Evolutionary conservation across 495 filamentous ascomycete species (phyloP).

Genomic region (Chaetomidium leptoderma): DNA sequence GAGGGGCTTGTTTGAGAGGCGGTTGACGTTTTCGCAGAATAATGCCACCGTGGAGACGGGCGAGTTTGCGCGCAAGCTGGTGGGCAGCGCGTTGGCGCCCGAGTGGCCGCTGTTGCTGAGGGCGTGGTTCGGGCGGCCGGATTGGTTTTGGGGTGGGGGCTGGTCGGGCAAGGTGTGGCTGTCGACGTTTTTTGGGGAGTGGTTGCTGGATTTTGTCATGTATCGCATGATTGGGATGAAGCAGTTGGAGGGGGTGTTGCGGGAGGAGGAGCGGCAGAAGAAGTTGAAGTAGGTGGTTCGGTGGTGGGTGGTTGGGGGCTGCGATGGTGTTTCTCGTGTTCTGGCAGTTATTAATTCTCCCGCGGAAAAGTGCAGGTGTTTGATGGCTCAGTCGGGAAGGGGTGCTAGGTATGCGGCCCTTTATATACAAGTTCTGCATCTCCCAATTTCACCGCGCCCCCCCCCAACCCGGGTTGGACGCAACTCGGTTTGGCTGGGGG

Average conservation of each 20-base stretch:
- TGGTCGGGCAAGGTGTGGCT: slow-evolving; percentile 33
- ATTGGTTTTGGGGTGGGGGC: slow-evolving; percentile 49
- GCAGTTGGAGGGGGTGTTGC: slow-evolving; percentile 37
- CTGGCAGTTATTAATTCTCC: too few relatives aligned
- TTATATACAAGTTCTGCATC: too few relatives aligned
- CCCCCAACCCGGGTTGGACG: too few relatives aligned
- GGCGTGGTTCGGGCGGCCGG: slow-evolving; percentile 42
- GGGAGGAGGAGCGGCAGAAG: slow-evolving; percentile 30
- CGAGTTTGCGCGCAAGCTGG: slow-evolving; percentile 36
- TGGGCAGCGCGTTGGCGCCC: slow-evolving; percentile 32
- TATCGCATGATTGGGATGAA: slow-evolving; percentile 39
- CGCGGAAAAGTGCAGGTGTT: too few relatives aligned
- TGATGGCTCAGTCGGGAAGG: too few relatives aligned
- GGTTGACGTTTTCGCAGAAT: slow-evolving; percentile 45
- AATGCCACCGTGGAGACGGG: slow-evolving; percentile 39
- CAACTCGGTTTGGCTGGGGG: too few relatives aligned
- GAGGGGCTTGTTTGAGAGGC: slow-evolving; percentile 39
- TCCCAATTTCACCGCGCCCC: too few relatives aligned
- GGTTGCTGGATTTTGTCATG: slow-evolving; percentile 36
- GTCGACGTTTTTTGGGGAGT: slow-evolving; percentile 36
- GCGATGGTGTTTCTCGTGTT: too few relatives aligned
- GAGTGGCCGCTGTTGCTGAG: slow-evolving; percentile 36
- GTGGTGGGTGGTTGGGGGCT: not conserved
- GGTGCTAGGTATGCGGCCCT: too few relatives aligned
- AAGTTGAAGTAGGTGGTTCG: slow-evolving; percentile 27